phyloP scores from a whole-genome alignment of 345 rosid species.

The Kandelia obovata region DNA sequence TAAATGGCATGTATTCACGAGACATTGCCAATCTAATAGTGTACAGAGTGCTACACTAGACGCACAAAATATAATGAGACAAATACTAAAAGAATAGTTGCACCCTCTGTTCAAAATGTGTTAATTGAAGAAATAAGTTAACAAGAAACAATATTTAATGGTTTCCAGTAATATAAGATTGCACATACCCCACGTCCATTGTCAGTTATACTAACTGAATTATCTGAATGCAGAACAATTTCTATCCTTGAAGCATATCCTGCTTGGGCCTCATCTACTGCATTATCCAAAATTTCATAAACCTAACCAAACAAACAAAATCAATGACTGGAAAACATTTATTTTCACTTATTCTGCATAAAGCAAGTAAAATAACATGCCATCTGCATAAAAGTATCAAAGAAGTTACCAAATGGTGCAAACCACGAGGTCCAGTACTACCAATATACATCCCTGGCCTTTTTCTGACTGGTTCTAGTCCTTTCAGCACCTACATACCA shows the following conservation, averaged over 20 bases:
- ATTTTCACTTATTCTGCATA: neutral
- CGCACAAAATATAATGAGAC: neutral
- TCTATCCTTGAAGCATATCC: constrained; percentile 80
- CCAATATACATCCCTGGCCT: constrained; percentile 99
- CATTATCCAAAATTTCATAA: constrained; percentile 95
- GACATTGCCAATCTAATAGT: neutral
- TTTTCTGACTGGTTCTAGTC: constrained; percentile 93
- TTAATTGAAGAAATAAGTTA: neutral
- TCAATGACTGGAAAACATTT: neutral
- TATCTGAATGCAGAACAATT: constrained; percentile 62
- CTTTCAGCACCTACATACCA: constrained; percentile 77
- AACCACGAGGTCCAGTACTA: constrained; percentile 95
- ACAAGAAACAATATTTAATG: neutral
- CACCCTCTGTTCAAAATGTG: neutral
- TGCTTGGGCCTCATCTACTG: constrained; percentile 97
- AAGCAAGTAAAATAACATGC: neutral
- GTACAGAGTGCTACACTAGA: neutral
- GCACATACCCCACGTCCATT: constrained; percentile 96
- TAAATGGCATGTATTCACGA: too few species aligned
- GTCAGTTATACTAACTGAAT: constrained; percentile 83
- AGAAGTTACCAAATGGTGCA: constrained; percentile 84
- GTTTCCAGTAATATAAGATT: constrained; percentile 10
- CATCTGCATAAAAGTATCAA: constrained; percentile 10
- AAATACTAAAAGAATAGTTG: neutral
- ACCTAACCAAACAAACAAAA: constrained; percentile 47